Percentiles rank a stretch among this genome's conserved stretches.
Evolutionary conservation across 768 basidiomycete species (phyloP).

Genomic region (Podaxis sp.): DNA sequence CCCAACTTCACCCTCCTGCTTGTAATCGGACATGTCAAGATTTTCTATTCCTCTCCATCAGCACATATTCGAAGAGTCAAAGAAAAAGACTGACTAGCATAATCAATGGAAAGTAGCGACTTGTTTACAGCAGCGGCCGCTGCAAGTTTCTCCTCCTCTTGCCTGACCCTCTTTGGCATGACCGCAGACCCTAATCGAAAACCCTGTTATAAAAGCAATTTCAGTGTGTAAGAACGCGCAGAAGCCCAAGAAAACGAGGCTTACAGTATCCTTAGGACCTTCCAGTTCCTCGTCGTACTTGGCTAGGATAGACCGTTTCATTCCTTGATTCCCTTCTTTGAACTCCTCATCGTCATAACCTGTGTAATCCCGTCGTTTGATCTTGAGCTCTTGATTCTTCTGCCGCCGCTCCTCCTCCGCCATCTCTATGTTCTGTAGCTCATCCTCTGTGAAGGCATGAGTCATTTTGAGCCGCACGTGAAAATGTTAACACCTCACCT

Average conservation of each 20-base stretch:
- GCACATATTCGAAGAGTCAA: constrained; percentile 2
- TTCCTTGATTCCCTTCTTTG: constrained; percentile 65
- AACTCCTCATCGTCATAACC: constrained; percentile 98
- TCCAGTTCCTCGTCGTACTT: constrained; percentile 95
- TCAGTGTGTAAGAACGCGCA: background rate
- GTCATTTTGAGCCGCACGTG: constrained; percentile 10
- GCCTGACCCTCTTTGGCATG: constrained; percentile 37
- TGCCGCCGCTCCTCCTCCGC: constrained; percentile 83
- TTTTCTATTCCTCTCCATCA: constrained; percentile 60
- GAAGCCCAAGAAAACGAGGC: constrained; percentile 19
- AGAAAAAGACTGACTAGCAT: constrained; percentile 65
- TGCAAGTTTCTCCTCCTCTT: constrained; percentile 49
- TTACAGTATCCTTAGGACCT: constrained; percentile 67
- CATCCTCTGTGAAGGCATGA: constrained; percentile 73
- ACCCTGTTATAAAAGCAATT: constrained; percentile 45
- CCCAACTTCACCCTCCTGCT: constrained; percentile 87
- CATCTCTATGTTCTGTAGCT: constrained; percentile 94
- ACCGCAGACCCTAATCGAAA: constrained; percentile 80
- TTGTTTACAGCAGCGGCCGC: constrained; percentile 71
- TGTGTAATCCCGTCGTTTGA: constrained; percentile 86
- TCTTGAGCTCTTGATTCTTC: constrained; percentile 82
- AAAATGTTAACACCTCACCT: constrained; percentile 46
- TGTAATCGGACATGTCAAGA: constrained; percentile 80
- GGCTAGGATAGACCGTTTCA: constrained; percentile 79
- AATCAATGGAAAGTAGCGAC: constrained; percentile 82